phyloP scores from a whole-genome alignment of 805 yeast genomes.

The Wickerhamiella shivajii region DNA sequence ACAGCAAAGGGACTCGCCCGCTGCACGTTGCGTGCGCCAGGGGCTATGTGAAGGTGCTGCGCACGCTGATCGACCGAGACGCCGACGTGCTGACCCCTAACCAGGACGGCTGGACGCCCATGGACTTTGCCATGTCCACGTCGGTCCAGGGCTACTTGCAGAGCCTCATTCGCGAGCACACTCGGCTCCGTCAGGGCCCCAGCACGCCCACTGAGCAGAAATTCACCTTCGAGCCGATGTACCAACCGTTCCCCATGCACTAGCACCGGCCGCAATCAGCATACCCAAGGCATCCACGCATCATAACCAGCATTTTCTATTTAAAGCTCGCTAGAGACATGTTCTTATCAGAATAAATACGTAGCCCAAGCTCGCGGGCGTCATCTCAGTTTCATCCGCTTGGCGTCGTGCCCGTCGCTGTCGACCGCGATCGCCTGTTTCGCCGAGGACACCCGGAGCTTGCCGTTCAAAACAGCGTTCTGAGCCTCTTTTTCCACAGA shows the following conservation, averaged over 20 bases:
- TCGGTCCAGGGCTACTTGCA: constrained; percentile 34
- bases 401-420: too few species aligned
- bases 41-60: constrained; percentile 45
- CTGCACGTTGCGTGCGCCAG: constrained; percentile 68
- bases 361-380: too few species aligned
- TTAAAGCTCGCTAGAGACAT: too few species aligned
- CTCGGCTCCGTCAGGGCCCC: too few species aligned
- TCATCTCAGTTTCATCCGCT: too few species aligned
- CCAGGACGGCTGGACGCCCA: constrained; percentile 48
- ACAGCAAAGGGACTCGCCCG: constrained; percentile 66
- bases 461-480: constrained; percentile 54
- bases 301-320: too few species aligned
- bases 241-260: too few species aligned
- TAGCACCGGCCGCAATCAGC: too few species aligned
- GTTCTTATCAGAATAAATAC: too few species aligned
- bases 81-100: constrained; percentile 38
- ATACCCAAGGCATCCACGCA: too few species aligned
- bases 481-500: constrained; percentile 48
- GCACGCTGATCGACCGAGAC: constrained; percentile 35
- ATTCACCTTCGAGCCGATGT: too few species aligned
- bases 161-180: constrained; percentile 12
- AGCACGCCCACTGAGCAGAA: too few species aligned
- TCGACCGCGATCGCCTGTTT: constrained; percentile 53
- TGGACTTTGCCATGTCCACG: constrained; percentile 42
- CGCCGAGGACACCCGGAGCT: constrained; percentile 55